A percentile compares a stretch with the other conserved stretches of the same genome.
Evolutionary conservation across 2,329 filamentous ascomycete genomes (phyloP).

Genomic region (Sporothrix sp.): DNA sequence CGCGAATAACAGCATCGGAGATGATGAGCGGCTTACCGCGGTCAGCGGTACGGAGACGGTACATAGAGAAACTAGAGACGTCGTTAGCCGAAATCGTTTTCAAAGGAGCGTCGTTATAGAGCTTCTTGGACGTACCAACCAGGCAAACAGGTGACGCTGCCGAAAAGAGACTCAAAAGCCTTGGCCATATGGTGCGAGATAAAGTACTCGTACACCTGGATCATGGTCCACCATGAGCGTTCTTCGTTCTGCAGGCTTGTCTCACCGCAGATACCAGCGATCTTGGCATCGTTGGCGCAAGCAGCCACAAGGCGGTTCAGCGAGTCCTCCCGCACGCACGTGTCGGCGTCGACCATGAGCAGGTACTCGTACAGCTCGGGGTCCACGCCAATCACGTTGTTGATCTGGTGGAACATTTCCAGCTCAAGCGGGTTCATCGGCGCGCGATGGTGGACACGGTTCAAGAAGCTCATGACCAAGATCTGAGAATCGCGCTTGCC

Average conservation of each 20-base stretch:
- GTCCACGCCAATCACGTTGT: conserved; percentile 97
- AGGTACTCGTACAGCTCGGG: conserved; percentile 96
- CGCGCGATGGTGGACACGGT: conserved; percentile 87
- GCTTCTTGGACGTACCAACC: too few species aligned
- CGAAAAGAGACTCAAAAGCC: conserved; percentile 95
- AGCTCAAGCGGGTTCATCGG: conserved; percentile 94
- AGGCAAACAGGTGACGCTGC: conserved; percentile 95
- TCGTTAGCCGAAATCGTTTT: background rate
- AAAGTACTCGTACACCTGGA: conserved; percentile 99
- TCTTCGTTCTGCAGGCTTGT: conserved; percentile 95
- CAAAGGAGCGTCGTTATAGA: too few species aligned
- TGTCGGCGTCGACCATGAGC: conserved; percentile 97
- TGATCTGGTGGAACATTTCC: conserved; percentile 98
- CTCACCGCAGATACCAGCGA: conserved; percentile 95
- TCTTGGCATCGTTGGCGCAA: conserved; percentile 89
- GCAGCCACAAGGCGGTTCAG: conserved; percentile 86
- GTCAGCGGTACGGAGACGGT: conserved; percentile 86
- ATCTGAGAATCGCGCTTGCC: conserved; percentile 98
- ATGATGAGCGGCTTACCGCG: conserved; percentile 93
- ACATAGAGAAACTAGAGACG: conserved; percentile 83
- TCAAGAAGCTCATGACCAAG: conserved; percentile 91
- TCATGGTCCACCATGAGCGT: conserved; percentile 97
- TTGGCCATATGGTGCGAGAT: conserved; percentile 97
- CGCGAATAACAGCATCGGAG: conserved; percentile 73
- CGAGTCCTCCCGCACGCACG: conserved; percentile 82